Percentiles rank a stretch among this genome's conserved stretches.
phyloP scores from a whole-genome alignment of 2,329 filamentous ascomycete species.

The Esteya vermicola region DNA sequence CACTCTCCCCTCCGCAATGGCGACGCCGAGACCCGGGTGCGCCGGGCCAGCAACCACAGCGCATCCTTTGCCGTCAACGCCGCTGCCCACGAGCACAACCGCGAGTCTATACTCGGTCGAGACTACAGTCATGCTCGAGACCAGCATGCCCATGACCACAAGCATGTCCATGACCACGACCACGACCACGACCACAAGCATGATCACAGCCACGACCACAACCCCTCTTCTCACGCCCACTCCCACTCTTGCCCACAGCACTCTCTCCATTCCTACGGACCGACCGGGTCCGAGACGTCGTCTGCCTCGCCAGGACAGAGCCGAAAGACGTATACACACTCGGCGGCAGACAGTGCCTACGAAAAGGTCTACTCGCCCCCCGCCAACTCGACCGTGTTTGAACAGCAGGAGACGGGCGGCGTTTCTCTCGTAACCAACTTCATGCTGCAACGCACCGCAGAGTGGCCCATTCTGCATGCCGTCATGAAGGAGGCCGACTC shows the following conservation, averaged over 20 bases:
- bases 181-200: slow-evolving; percentile 13
- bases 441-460: slow-evolving; percentile 54
- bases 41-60: slow-evolving; percentile 11
- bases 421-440: slow-evolving; percentile 59
- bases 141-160: slow-evolving; percentile 14
- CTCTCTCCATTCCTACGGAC: no score
- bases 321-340: no score
- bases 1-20: slow-evolving; percentile 25
- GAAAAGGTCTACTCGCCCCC: slow-evolving; percentile 18
- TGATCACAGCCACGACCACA: slow-evolving; percentile 15
- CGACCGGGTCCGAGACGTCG: no score
- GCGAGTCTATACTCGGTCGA: slow-evolving; percentile 2
- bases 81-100: slow-evolving; percentile 4
- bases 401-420: slow-evolving; percentile 25
- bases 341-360: slow-evolving; percentile 9
- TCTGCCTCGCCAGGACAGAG: neutral
- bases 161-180: slow-evolving; percentile 13
- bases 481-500: slow-evolving; percentile 88
- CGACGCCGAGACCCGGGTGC: slow-evolving; percentile 18
- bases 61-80: slow-evolving; percentile 7
- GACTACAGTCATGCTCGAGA: slow-evolving; percentile 8
- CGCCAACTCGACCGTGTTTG: slow-evolving; percentile 11
- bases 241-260: no score
- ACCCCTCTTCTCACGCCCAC: no score
- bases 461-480: slow-evolving; percentile 67